phyloP scores from a whole-genome alignment of 208 protist species.

The Leishmania lainsoni region DNA sequence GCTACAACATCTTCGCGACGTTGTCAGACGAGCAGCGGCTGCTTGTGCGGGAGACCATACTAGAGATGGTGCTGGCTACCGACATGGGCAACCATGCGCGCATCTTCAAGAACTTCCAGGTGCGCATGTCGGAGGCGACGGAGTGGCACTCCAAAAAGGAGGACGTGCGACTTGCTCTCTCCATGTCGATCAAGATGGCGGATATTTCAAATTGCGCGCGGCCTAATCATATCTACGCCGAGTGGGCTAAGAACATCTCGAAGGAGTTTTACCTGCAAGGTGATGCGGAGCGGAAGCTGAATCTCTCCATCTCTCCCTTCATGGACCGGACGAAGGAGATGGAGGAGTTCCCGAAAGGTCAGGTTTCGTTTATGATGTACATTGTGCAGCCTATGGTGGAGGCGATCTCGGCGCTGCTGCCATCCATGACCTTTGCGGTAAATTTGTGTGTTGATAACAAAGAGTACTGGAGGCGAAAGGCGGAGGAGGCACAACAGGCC shows the following conservation, averaged over 20 bases:
- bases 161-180: conserved; percentile 87
- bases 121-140: conserved; percentile 69
- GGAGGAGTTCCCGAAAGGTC: conserved; percentile 87
- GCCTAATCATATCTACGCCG: conserved; percentile 82
- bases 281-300: conserved; percentile 81
- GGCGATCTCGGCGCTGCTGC: conserved; percentile 81
- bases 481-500: conserved; percentile 26
- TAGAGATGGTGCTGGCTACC: conserved; percentile 94
- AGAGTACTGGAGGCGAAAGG: conserved; percentile 76
- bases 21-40: conserved; percentile 77
- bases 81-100: conserved; percentile 94
- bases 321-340: conserved; percentile 89
- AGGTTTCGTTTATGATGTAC: conserved; percentile 93
- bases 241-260: conserved; percentile 93
- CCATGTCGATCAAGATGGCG: conserved; percentile 94
- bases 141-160: conserved; percentile 83
- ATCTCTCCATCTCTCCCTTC: conserved; percentile 90
- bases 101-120: conserved; percentile 86
- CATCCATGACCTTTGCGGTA: conserved; percentile 78
- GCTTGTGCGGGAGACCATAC: conserved; percentile 86
- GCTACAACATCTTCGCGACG: conserved; percentile 85
- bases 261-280: conserved; percentile 95
- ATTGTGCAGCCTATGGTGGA: conserved; percentile 92
- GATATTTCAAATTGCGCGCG: conserved; percentile 95
- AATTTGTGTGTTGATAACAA: conserved; percentile 83